phyloP scores from a whole-genome alignment of 2,329 filamentous ascomycete species.

The Aspergillus quadrilineatus region DNA sequence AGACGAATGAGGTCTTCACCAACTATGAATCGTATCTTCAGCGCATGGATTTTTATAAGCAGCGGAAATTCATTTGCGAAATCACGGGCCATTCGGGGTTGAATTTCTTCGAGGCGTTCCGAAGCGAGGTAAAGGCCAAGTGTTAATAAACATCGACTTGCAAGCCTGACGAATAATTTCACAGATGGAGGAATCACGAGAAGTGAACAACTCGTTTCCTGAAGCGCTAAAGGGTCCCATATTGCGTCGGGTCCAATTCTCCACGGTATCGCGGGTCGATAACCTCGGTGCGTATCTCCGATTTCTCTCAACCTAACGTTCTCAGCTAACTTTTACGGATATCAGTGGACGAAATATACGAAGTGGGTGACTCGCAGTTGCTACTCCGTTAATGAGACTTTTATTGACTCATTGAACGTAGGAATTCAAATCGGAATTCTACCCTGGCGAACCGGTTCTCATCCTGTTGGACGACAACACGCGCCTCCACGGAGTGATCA shows the following conservation, averaged over 20 bases:
- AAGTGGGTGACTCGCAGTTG: conserved; percentile 36
- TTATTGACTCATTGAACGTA: conserved; percentile 26
- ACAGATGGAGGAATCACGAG: conserved; percentile 74
- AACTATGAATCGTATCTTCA: conserved; percentile 85
- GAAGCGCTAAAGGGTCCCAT: conserved; percentile 89
- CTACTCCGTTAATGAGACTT: neutral
- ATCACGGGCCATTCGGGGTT: conserved; percentile 91
- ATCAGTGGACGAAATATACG: conserved; percentile 51
- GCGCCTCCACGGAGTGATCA: conserved; percentile 69
- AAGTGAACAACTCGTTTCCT: conserved; percentile 89
- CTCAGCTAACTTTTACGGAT: conserved; percentile 22
- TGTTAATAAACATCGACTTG: conserved; percentile 1
- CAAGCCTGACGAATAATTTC: conserved; percentile 6
- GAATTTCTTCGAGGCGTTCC: conserved; percentile 87
- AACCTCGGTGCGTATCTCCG: conserved; percentile 58
- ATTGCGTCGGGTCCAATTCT: conserved; percentile 86
- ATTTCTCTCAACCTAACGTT: conserved; percentile 1
- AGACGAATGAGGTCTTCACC: conserved; percentile 85
- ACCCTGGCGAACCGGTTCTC: conserved; percentile 80
- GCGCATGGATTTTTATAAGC: conserved; percentile 89
- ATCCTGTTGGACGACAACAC: conserved; percentile 70
- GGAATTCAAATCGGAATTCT: conserved; percentile 85
- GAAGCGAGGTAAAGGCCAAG: conserved; percentile 72
- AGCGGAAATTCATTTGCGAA: conserved; percentile 91
- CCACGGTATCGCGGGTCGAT: conserved; percentile 83